These are phyloP conservation scores for Endoconidiophora polonica DNA, from an alignment of 2,329 filamentous ascomycete species.

Conservation along the genomic window DNA sequence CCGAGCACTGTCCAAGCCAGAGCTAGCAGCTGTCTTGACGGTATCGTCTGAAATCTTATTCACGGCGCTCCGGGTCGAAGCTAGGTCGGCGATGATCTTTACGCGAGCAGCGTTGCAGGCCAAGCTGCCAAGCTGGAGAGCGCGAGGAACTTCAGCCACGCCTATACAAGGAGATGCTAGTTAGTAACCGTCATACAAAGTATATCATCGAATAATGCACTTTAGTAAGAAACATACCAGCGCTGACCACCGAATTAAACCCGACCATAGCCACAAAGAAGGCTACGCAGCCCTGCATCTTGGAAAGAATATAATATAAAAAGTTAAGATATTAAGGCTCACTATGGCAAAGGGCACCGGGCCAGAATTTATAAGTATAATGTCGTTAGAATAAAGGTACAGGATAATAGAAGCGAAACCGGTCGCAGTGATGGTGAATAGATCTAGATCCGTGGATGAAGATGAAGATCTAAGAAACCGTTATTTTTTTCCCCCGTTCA, in stretches of 20 bases:
- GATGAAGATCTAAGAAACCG: not conserved
- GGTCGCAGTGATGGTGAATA: conserved; percentile 1
- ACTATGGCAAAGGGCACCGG: not conserved
- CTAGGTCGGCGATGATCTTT: conserved; percentile 9
- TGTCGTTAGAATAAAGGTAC: not conserved
- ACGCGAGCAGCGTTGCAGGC: conserved; percentile 11
- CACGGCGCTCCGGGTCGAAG: conserved; percentile 5
- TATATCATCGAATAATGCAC: not conserved
- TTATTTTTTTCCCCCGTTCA: no score
- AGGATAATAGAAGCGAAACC: conserved; percentile 1
- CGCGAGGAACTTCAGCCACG: conserved; percentile 7
- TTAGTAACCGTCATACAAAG: not conserved
- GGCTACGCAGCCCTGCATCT: conserved; percentile 7
- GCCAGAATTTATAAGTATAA: not conserved
- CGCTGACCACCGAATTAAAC: conserved; percentile 3
- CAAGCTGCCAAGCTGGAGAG: conserved; percentile 1
- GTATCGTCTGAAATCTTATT: conserved; percentile 2
- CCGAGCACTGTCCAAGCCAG: conserved; percentile 5
- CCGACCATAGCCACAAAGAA: conserved; percentile 8
- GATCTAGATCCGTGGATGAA: not conserved
- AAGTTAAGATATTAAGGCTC: not conserved
- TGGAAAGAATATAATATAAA: not conserved
- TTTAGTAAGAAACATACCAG: conserved; percentile 1
- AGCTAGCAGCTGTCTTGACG: conserved; percentile 5
- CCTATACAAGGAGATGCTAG: not conserved